These are phyloP conservation scores for Candida methanosorbosa DNA, from an alignment of 805 yeast species.

Conservation along the genomic window DNA sequence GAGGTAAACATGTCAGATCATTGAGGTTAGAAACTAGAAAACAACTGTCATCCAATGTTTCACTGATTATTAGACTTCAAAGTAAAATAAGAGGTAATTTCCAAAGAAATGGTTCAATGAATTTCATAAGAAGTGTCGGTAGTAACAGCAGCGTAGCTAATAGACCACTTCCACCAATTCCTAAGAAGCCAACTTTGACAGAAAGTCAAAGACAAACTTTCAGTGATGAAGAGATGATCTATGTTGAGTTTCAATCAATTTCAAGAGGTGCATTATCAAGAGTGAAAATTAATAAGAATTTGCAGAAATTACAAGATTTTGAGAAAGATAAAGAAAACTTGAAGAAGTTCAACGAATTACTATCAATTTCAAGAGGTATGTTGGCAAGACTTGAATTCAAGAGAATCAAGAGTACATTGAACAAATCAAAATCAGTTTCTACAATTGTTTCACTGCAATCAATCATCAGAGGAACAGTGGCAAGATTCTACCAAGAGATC, in stretches of 20 bases:
- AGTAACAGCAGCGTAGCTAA: too few relatives aligned
- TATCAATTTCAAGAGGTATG: conserved; percentile 37
- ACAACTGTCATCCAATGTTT: conserved; percentile 12
- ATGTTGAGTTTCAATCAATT: conserved; percentile 32
- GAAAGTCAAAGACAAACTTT: not conserved
- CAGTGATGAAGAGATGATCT: not conserved
- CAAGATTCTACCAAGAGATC: conserved; percentile 48
- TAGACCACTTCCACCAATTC: not conserved
- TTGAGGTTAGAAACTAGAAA: conserved; percentile 6
- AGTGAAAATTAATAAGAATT: conserved; percentile 30
- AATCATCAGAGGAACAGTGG: conserved; percentile 50
- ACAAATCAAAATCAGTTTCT: conserved; percentile 7
- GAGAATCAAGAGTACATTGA: conserved; percentile 9
- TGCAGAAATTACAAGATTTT: conserved; percentile 32
- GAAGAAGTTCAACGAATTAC: conserved; percentile 21
- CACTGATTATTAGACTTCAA: conserved; percentile 27
- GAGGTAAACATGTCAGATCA: conserved; percentile 17
- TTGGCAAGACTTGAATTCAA: conserved; percentile 23
- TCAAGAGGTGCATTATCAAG: conserved; percentile 37
- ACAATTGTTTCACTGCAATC: conserved; percentile 44
- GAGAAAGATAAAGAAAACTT: conserved; percentile 17
- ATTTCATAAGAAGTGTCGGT: not conserved
- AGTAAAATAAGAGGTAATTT: conserved; percentile 32
- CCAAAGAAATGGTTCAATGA: conserved; percentile 14
- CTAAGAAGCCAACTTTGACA: not conserved